Conservation (phyloP, 1,284 basidiomycete species). For the Leccinum cinnamomeum region DNA sequence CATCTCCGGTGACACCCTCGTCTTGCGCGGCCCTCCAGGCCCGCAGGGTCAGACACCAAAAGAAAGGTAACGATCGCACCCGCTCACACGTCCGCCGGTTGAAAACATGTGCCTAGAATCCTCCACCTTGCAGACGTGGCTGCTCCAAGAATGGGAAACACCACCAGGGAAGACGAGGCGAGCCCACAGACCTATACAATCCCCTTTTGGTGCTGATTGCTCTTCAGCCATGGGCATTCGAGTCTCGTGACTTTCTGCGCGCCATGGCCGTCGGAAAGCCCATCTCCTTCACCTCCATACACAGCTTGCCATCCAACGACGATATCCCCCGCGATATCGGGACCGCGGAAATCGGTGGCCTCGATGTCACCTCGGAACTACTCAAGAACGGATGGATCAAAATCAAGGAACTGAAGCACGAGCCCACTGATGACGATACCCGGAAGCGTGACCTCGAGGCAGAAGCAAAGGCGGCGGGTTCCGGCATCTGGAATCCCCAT, state of each 20-base stretch:
- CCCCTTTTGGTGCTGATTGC: constrained; percentile 2
- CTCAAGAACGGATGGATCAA: constrained; percentile 90
- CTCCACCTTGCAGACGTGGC: constrained; percentile 83
- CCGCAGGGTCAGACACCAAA: constrained; percentile 83
- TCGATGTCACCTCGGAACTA: constrained; percentile 78
- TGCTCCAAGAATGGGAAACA: constrained; percentile 80
- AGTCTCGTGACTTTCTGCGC: constrained; percentile 91
- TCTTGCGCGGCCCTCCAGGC: constrained; percentile 74
- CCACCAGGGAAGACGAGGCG: constrained; percentile 85
- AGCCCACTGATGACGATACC: constrained; percentile 75
- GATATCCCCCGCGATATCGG: constrained; percentile 77
- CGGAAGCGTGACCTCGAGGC: constrained; percentile 73
- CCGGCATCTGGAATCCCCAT: constrained; percentile 88
- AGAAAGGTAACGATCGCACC: constrained; percentile 63
- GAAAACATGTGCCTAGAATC: constrained; percentile 51
- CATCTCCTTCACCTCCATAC: constrained; percentile 74
- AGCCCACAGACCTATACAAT: constrained; percentile 17
- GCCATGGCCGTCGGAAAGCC: constrained; percentile 86
- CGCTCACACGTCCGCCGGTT: neutral
- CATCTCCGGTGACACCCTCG: constrained; percentile 85
- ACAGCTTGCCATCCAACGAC: constrained; percentile 70
- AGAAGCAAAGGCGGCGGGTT: constrained; percentile 75
- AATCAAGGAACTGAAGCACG: constrained; percentile 83
- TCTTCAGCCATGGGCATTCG: constrained; percentile 82
- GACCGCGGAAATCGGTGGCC: constrained; percentile 63